Conservation (phyloP, 441 rosid genomes). For the Adansonia madagascariensis region DNA sequence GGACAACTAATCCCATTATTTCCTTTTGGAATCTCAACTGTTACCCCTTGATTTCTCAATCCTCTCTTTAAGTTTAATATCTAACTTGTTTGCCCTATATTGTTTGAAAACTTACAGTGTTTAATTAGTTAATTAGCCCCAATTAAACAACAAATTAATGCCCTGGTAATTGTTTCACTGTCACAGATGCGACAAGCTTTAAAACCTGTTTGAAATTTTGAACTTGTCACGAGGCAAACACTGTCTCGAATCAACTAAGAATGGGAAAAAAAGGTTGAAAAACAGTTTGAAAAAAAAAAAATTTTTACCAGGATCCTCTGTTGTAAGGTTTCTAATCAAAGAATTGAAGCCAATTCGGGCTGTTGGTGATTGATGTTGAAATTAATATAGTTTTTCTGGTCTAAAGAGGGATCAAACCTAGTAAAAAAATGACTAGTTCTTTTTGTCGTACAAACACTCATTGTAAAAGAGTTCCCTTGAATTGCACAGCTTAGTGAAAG, state of each 20-base stretch:
- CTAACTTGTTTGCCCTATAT: not conserved
- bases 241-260: not conserved
- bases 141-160: not conserved
- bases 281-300: not conserved
- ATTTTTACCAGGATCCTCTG: not conserved
- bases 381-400: constrained; percentile 19
- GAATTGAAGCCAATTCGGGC: not conserved
- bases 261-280: not conserved
- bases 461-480: constrained; percentile 33
- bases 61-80: not conserved
- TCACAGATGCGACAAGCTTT: constrained; percentile 5
- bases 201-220: constrained; percentile 10
- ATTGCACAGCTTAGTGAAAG: constrained; percentile 37
- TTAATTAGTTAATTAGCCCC: not conserved
- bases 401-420: not conserved
- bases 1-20: constrained; percentile 13
- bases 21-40: constrained; percentile 1
- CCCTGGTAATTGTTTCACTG: not conserved
- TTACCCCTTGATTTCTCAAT: constrained; percentile 8
- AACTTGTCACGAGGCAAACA: constrained; percentile 18
- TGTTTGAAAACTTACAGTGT: not conserved
- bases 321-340: not conserved
- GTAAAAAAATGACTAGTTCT: not conserved
- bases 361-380: not conserved
- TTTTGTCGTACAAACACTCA: constrained; percentile 9